Conservation (phyloP, 2,329 filamentous ascomycete genomes). For the Corinectria fuckeliana region DNA sequence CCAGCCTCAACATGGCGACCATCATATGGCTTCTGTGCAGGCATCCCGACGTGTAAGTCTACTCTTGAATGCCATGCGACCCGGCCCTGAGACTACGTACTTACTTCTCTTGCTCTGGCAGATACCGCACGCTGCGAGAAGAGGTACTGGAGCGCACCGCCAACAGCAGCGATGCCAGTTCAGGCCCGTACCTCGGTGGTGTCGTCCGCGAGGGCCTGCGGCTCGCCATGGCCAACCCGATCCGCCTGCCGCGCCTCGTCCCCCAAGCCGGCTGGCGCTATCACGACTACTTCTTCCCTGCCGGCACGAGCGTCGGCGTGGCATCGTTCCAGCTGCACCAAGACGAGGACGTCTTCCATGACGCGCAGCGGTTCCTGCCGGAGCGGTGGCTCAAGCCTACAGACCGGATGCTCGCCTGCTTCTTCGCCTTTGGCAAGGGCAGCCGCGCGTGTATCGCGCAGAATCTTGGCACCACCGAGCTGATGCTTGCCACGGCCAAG, state of each 20-base stretch:
- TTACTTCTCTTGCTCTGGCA: neutral
- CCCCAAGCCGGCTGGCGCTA: constrained; percentile 37
- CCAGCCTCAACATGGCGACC: constrained; percentile 57
- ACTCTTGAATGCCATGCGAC: neutral
- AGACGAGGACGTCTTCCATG: constrained; percentile 49
- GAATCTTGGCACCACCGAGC: constrained; percentile 53
- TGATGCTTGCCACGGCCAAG: constrained; percentile 28
- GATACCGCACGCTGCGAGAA: constrained; percentile 3
- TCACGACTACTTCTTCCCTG: constrained; percentile 49
- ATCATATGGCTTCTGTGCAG: constrained; percentile 53
- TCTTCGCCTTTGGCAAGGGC: constrained; percentile 58
- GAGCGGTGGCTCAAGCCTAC: constrained; percentile 50
- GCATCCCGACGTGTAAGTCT: constrained; percentile 47
- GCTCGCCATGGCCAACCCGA: constrained; percentile 58
- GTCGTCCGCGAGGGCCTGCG: constrained; percentile 58
- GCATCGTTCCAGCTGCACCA: constrained; percentile 55
- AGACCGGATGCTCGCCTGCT: constrained; percentile 40
- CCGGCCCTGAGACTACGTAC: neutral
- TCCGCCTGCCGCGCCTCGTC: constrained; percentile 55
- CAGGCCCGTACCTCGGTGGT: constrained; percentile 47
- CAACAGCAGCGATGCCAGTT: constrained; percentile 43
- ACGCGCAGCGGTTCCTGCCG: constrained; percentile 52
- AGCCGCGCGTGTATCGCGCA: constrained; percentile 56
- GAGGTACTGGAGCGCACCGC: neutral
- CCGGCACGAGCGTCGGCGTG: constrained; percentile 51